Conservation (phyloP, 345 rosid species). For the Citropsis articulata region DNA sequence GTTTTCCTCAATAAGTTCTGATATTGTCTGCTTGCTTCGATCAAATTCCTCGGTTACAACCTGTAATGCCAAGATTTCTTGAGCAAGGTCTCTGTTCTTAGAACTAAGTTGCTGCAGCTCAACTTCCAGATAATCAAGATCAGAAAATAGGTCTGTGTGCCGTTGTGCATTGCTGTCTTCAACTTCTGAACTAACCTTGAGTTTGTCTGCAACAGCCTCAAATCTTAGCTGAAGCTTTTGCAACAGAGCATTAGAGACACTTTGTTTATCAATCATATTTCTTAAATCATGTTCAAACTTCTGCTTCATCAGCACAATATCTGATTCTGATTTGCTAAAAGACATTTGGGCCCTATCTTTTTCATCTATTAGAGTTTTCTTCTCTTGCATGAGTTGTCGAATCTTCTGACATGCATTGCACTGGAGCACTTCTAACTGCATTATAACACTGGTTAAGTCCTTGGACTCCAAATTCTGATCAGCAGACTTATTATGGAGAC, state of each 20-base stretch:
- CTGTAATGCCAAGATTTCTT: slow-evolving; percentile 53
- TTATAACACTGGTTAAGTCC: slow-evolving; percentile 35
- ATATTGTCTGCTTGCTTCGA: slow-evolving; percentile 50
- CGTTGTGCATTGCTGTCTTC: slow-evolving; percentile 49
- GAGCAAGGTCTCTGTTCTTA: slow-evolving; percentile 49
- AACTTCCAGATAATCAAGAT: slow-evolving; percentile 49
- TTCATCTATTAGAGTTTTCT: slow-evolving; percentile 44
- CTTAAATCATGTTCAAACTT: slow-evolving; percentile 46
- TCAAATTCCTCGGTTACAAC: slow-evolving; percentile 50
- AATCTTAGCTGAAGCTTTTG: slow-evolving; percentile 64
- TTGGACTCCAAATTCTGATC: slow-evolving; percentile 37
- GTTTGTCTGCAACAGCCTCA: slow-evolving; percentile 52
- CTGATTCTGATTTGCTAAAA: slow-evolving; percentile 47
- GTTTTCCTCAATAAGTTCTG: slow-evolving; percentile 55
- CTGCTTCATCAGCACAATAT: slow-evolving; percentile 48
- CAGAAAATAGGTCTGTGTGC: slow-evolving; percentile 50
- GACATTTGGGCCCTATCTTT: slow-evolving; percentile 42
- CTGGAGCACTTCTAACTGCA: slow-evolving; percentile 56
- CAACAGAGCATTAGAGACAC: slow-evolving; percentile 40
- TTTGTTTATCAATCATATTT: slow-evolving; percentile 43
- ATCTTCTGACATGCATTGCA: slow-evolving; percentile 44
- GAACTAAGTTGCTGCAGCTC: slow-evolving; percentile 55
- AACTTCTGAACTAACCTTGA: slow-evolving; percentile 47
- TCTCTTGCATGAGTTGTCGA: slow-evolving; percentile 54
- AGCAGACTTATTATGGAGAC: slow-evolving; percentile 27